These are phyloP conservation scores for Vigna radiata DNA, from an alignment of 306 rosid genomes.

Conservation along the genomic window DNA sequence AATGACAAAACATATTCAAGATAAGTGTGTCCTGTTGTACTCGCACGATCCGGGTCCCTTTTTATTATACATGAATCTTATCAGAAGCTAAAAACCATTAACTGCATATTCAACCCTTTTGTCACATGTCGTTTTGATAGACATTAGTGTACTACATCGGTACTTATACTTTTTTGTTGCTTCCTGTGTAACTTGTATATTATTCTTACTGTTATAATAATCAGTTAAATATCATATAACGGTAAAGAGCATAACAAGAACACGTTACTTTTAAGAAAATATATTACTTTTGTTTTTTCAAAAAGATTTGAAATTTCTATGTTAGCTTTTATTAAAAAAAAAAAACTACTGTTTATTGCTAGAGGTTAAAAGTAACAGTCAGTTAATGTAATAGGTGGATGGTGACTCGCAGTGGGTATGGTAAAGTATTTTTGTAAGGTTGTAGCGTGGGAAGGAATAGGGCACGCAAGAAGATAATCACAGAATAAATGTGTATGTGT, in stretches of 20 bases:
- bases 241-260: too few relatives aligned
- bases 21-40: neutral
- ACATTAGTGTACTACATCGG: too few relatives aligned
- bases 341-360: too few relatives aligned
- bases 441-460: neutral
- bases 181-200: neutral
- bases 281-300: too few relatives aligned
- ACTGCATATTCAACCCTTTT: neutral
- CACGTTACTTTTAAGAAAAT: too few relatives aligned
- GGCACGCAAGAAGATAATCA: neutral
- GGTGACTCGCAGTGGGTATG: neutral
- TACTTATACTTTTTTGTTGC: neutral
- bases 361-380: too few relatives aligned
- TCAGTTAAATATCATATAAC: too few relatives aligned
- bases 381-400: too few relatives aligned
- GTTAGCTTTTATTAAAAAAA: too few relatives aligned
- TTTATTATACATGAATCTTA: conserved; percentile 14
- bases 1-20: neutral
- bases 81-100: conserved; percentile 3
- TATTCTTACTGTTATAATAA: neutral
- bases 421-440: neutral
- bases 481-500: too few relatives aligned
- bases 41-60: neutral
- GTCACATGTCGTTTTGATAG: conserved; percentile 1
- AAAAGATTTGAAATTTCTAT: too few relatives aligned